These are phyloP conservation scores for Capronia epimyces DNA, from an alignment of 2,329 filamentous ascomycete species.

Conservation along the genomic window DNA sequence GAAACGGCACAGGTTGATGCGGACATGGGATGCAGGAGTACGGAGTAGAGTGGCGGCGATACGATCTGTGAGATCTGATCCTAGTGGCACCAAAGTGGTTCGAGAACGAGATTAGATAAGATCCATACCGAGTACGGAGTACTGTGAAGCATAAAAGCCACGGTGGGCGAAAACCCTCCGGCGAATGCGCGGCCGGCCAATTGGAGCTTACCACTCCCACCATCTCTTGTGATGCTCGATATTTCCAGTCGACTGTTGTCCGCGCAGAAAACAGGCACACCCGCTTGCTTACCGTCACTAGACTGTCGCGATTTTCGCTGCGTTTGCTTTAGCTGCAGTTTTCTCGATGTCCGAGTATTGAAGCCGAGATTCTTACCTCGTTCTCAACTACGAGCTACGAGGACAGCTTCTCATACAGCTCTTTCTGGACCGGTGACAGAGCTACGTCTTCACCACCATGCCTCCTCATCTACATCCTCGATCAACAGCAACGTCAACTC, in stretches of 20 bases:
- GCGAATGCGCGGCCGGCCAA: neutral
- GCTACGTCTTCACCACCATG: conserved; percentile 17
- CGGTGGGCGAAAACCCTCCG: neutral
- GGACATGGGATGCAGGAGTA: conserved; percentile 9
- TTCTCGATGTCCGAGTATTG: neutral
- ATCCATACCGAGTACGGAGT: neutral
- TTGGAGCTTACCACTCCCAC: neutral
- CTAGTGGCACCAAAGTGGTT: too few species aligned
- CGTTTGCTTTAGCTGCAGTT: neutral
- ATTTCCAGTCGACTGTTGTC: neutral
- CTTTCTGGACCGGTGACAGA: neutral
- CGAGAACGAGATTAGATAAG: conserved; percentile 1
- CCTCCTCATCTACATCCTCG: conserved; percentile 77
- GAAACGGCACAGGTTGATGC: neutral
- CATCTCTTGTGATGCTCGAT: neutral
- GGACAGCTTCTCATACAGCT: neutral
- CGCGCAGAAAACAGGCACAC: neutral
- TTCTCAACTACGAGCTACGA: neutral
- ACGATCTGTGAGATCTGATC: too few species aligned
- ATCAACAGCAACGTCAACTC: conserved; percentile 84
- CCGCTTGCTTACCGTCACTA: neutral
- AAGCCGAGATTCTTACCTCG: neutral
- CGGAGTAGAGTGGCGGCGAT: conserved; percentile 4
- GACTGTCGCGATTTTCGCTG: neutral
- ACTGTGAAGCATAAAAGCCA: neutral